Base-by-base conservation (phyloP, 306 rosid genomes). In the Cercis canadensis region DNA sequence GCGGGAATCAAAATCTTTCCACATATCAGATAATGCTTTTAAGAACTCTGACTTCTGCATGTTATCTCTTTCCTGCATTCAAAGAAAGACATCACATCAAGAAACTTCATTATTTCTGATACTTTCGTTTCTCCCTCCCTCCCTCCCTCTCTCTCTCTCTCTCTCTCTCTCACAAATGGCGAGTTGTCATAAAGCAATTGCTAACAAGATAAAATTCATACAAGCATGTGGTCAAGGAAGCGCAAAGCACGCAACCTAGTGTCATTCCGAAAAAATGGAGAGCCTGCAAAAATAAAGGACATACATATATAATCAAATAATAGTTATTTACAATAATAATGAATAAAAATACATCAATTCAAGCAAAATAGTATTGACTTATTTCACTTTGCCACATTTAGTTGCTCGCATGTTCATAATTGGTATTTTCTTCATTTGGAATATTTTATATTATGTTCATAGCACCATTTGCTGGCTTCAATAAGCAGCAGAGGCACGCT, bases 171-270 rank as follows among this genome's bases (percentile, higher is more conserved):
- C 29, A 1, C 29, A 24, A 24, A 24, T 24, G 29, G 3, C 29
- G 3, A 24, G 29, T 24, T 24, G 2, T 52, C 51, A 66, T 19
- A 45, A 57, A 73, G 75, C 55, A 65, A 43, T 52, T 50, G 64
- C 71, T 80, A 63, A 70, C 56, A 80, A 73, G 73, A 45, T 10
- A 71, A 81, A 81, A 80, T 36, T 52, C 94, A 75, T 94, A 94
- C 99, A 67, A 94, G 99, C 96, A 94, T 86, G 88, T 94, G 99
- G 77, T 94, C 99, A 14, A 94, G 95, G 78, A 94, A 94, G 63
- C 97, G 99, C 80, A 94, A 82, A 80, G 99, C 99, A 81, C 99
- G 99, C 88, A 94, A 78, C 88, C 97, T 89, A 63, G 95, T 89
- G 84, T 94, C 99, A 78, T 83, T 82, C 50, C 97, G 87, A 46